Base-by-base conservation (phyloP, 129 eudicot genomes). In the Helichrysum umbraculigerum region DNA sequence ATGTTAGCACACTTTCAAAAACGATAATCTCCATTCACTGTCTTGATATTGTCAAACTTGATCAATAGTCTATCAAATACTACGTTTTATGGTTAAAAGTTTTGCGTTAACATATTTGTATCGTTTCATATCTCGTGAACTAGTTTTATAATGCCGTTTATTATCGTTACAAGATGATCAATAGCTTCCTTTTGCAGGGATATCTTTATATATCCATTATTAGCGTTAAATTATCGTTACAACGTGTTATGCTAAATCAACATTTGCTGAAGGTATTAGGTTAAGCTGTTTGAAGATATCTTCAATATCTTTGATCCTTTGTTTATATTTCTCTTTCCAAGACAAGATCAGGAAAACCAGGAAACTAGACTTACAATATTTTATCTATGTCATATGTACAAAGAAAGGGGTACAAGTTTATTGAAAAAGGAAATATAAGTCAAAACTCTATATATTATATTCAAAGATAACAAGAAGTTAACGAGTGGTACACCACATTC, bases 291-390 rank as follows among this genome's bases (percentile, higher is more conserved):
- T 80, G 71, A 57, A 73, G 74, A 34, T 64, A 64, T 54, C 32
- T 67, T 66, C 68, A 52, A 52, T 28, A 67, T 54, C 50, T 41
- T 59, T 44, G 72, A 75, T 64, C 65, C 63, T 30, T 74, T 60
- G 63, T 20, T 76, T 77, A 74, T 17, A 72, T 28, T 63, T 16
- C 25, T 61, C 62, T 25, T 80, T 52, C 33, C 22, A 72, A 58
- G 81, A 79, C 84, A 87, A 83, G 89, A 82, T 87, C 81, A 88
- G 84, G 59, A 81, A 83, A 83, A 80, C 66, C 5, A 39, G 87
- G 89, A 52, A n/a, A 52, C 4, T 64, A 30, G 71, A 60, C 71
- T 47, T 74, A 30, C 21, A 66, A 71, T 71, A 77, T 52, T 33
- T 70, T 25, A 44, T 79, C 16, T 70, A 76, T 62, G 25, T 41